Percentiles rank a stretch among this genome's conserved stretches.
Evolutionary conservation across 441 rosid species (phyloP).

Genomic region (Pelargonium citronellum): DNA sequence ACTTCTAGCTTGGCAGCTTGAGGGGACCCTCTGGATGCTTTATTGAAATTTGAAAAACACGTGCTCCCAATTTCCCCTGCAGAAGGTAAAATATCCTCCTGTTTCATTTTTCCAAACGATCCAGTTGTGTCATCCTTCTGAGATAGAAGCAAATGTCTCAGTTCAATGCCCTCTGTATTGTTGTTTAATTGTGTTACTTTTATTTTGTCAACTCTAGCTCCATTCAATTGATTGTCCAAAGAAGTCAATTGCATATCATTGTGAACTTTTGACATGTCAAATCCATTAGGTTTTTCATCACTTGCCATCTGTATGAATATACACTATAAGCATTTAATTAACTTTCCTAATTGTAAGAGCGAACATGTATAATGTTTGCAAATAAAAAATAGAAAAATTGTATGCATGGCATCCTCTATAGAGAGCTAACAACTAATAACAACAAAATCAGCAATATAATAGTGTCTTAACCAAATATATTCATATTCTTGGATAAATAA

Average conservation of each 20-base stretch:
- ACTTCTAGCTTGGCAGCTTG: constrained; percentile 32
- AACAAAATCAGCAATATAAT: too few relatives aligned
- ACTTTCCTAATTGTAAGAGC: neutral
- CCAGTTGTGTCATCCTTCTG: constrained; percentile 34
- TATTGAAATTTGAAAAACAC: constrained; percentile 21
- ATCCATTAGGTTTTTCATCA: constrained; percentile 37
- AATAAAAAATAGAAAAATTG: too few relatives aligned
- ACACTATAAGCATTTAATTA: neutral
- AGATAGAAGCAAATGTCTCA: constrained; percentile 55
- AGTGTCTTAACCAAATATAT: too few relatives aligned
- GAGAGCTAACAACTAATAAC: too few relatives aligned
- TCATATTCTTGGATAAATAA: too few relatives aligned
- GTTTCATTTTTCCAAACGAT: constrained; percentile 42
- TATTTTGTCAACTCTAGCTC: constrained; percentile 37
- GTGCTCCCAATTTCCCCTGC: constrained; percentile 27
- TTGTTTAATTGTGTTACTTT: constrained; percentile 42
- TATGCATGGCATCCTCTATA: too few relatives aligned
- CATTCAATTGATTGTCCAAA: constrained; percentile 42
- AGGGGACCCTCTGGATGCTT: constrained; percentile 23
- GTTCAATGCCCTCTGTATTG: constrained; percentile 32
- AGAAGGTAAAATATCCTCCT: constrained; percentile 44
- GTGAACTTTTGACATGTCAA: constrained; percentile 26
- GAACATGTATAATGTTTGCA: neutral
- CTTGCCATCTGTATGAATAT: constrained; percentile 39
- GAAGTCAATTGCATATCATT: constrained; percentile 33